Base-by-base conservation (phyloP, 2,329 filamentous ascomycete species). In the Colletotrichum chrysophilum region DNA sequence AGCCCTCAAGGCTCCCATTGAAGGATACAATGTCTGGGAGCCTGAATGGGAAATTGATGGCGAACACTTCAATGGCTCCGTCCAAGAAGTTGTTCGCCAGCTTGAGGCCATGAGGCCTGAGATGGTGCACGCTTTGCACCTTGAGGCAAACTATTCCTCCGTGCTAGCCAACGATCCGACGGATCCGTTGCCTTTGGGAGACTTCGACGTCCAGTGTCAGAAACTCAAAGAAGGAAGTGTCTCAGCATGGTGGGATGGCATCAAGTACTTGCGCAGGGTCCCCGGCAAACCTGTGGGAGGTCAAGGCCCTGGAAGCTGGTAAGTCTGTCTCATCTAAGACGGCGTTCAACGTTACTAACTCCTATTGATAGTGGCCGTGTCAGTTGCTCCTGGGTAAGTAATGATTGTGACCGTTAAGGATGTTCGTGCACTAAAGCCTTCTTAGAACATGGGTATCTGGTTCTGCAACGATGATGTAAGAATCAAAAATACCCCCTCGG, bases 11-110 rank as follows among this genome's bases (percentile, higher is more conserved):
- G 36, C 36, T 6, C 66, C 66, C 52, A 18, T 72, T 7, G 30
- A 43, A 16, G 55, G 34, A 5, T 66, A 66, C 55, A 10, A 18
- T 13, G 30, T 67, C 64, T 72, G 34, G n/a, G 28, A 32, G 18
- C 70, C 70, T 2, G 28, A 72, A 4, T 80, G 78, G 75, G 74
- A 77, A 4, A 56, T 79, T n/a, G 67, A 80, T 38, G 70, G 75
- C 5, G 69, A 60, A 12, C 18, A 60, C 7, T 55, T 67, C 64
- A 60, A 55, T 3, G 70, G 70, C 6, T 68, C 70, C 0, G 56
- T 72, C 55, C 16, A 72, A 13, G 43, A 72, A 13, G 70, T 72
- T 18, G 7, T 66, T 18, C 24, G 36, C 1, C 70, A 72, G 28
- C 61, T 72, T n/a, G 10, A 14, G 8, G 26, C 30, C 7, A 9